Conservation (phyloP, 371 early-diverging fungal genomes). For the Nematocida sp. region DNA sequence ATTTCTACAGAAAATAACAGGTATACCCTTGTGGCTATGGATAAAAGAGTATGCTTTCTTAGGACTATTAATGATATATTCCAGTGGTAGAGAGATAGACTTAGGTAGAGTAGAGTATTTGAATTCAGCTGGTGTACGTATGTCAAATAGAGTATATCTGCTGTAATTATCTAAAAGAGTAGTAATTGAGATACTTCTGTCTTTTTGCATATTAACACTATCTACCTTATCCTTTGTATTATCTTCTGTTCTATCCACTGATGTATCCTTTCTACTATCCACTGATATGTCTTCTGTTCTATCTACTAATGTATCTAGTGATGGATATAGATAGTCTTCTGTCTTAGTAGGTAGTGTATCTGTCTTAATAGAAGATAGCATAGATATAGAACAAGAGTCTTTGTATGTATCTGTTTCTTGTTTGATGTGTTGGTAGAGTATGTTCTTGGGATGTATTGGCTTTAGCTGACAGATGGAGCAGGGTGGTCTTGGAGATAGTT, state of each 20-base stretch:
- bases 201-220: background rate
- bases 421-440: no score
- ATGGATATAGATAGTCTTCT: background rate
- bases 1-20: constrained; percentile 45
- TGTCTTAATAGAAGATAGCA: no score
- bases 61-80: constrained; percentile 19
- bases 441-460: no score
- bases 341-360: no score
- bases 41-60: constrained; percentile 1
- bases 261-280: background rate
- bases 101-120: constrained; percentile 10
- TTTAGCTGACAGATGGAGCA: constrained; percentile 1
- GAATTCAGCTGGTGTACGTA: constrained; percentile 5
- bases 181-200: background rate
- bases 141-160: constrained; percentile 45
- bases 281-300: background rate
- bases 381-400: no score
- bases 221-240: background rate
- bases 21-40: constrained; percentile 7
- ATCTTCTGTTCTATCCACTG: background rate
- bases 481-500: constrained; percentile 1
- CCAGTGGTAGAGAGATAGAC: background rate
- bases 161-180: background rate
- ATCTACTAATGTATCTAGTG: background rate
- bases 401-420: background rate